These are phyloP conservation scores for Hyaloperonospora brassicae DNA, from an alignment of 352 stramenopile species.

Conservation along the genomic window DNA sequence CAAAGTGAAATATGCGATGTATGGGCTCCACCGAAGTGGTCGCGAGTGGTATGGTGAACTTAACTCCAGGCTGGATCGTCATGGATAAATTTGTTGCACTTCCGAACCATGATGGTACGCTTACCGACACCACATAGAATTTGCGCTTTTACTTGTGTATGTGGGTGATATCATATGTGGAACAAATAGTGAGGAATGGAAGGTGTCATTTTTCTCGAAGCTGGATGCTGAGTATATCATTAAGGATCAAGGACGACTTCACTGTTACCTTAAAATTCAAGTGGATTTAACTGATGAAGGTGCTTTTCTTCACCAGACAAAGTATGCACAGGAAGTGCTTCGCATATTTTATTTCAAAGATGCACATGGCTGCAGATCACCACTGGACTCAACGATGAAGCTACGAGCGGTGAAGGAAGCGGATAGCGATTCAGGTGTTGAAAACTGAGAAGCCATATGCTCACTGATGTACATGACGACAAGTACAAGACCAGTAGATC, in stretches of 20 bases:
- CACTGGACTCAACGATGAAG: conserved; percentile 6
- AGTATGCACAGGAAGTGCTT: conserved; percentile 2
- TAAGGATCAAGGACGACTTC: background rate
- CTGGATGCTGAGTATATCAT: background rate
- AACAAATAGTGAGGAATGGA: conserved; percentile 4
- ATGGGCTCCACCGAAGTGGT: conserved; percentile 4
- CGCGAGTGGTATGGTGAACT: conserved; percentile 7
- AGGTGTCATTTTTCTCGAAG: background rate
- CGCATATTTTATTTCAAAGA: background rate
- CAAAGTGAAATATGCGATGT: conserved; percentile 3
- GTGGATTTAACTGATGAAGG: background rate
- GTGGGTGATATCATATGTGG: conserved; percentile 7
- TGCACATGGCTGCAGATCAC: conserved; percentile 1
- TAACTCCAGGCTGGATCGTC: background rate
- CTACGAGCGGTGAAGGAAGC: background rate
- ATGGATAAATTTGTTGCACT: too few species aligned
- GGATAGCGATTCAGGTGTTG: conserved; percentile 2
- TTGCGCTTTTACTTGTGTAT: conserved; percentile 5
- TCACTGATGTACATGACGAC: conserved; percentile 7
- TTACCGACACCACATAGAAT: conserved; percentile 1
- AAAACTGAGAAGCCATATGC: conserved; percentile 4
- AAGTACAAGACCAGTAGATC: conserved; percentile 4
- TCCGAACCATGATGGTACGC: background rate
- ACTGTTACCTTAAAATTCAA: background rate
- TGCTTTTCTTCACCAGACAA: conserved; percentile 1